A percentile compares a stretch with the other conserved stretches of the same genome.
Conservation (phyloP, 495 filamentous ascomycete genomes). For the Penicillium lagena region DNA sequence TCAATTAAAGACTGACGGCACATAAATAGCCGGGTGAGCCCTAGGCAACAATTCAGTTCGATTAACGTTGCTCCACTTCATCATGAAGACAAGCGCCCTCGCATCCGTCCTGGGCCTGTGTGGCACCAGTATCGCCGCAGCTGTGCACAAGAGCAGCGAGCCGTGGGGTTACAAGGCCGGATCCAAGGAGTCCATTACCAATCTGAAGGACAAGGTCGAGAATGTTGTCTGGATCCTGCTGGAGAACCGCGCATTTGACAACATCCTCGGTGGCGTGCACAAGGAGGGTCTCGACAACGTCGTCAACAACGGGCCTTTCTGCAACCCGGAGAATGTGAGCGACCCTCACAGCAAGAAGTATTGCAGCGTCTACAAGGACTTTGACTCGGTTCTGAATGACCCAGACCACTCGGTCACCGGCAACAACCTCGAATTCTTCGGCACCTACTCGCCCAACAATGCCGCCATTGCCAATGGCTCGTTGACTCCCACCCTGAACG, state of each 20-base stretch:
- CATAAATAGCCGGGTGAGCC: no score
- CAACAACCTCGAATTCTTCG: slow-evolving; percentile 47
- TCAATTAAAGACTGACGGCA: no score
- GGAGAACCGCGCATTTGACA: slow-evolving; percentile 45
- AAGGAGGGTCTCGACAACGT: slow-evolving; percentile 33
- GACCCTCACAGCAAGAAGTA: slow-evolving; percentile 27
- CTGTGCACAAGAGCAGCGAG: no score
- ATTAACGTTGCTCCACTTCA: no score
- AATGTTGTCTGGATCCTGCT: slow-evolving; percentile 39
- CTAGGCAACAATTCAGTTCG: no score
- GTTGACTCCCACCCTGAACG: slow-evolving; percentile 27
- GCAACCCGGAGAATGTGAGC: slow-evolving; percentile 36
- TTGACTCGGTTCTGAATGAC: slow-evolving; percentile 40
- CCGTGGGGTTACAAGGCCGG: no score
- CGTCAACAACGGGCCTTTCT: slow-evolving; percentile 38
- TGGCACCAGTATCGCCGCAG: no score
- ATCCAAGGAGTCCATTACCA: slow-evolving; percentile 12
- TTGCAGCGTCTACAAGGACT: slow-evolving; percentile 34
- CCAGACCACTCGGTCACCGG: slow-evolving; percentile 45
- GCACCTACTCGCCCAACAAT: slow-evolving; percentile 36
- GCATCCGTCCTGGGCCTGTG: no score
- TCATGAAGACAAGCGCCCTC: no score
- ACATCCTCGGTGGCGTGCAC: slow-evolving; percentile 35
- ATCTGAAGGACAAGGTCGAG: slow-evolving; percentile 37
- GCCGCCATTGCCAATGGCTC: slow-evolving; percentile 24